phyloP scores from a whole-genome alignment of 768 basidiomycete species.

The Multifurca ochricompacta region DNA sequence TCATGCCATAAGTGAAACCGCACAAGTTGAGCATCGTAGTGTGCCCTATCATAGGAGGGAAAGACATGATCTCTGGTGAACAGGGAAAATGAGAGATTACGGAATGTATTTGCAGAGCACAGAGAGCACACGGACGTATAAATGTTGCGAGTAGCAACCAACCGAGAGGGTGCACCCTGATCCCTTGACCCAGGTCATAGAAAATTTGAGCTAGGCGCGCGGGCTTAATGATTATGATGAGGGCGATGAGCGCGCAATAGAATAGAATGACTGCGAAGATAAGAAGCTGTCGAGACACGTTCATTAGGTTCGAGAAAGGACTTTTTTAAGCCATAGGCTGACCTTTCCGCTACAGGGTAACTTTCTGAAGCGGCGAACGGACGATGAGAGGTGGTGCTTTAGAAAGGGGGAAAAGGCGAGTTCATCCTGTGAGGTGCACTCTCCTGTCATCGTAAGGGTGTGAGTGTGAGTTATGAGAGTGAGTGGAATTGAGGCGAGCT shows the following conservation, averaged over 20 bases:
- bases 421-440: not conserved
- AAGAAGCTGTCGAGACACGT: slow-evolving; percentile 35
- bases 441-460: slow-evolving; percentile 1
- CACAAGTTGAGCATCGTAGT: slow-evolving; percentile 58
- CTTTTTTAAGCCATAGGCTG: slow-evolving; percentile 4
- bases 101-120: not conserved
- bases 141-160: slow-evolving; percentile 46
- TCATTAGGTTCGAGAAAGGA: slow-evolving; percentile 6
- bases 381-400: not conserved
- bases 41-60: slow-evolving; percentile 60
- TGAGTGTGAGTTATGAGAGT: not conserved
- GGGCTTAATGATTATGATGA: slow-evolving; percentile 51
- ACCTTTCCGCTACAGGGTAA: slow-evolving; percentile 15
- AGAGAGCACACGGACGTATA: slow-evolving; percentile 46
- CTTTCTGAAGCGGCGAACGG: not conserved
- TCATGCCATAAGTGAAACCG: slow-evolving; percentile 79
- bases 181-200: slow-evolving; percentile 58
- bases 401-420: not conserved
- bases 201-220: slow-evolving; percentile 58
- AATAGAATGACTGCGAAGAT: slow-evolving; percentile 53
- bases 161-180: slow-evolving; percentile 53
- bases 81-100: not conserved
- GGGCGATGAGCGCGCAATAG: slow-evolving; percentile 35
- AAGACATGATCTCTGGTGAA: slow-evolving; percentile 38
- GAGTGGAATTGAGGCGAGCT: too few species aligned